These are phyloP conservation scores for Diaporthe sp. DNA, from an alignment of 2,329 filamentous ascomycete genomes.

Conservation along the genomic window DNA sequence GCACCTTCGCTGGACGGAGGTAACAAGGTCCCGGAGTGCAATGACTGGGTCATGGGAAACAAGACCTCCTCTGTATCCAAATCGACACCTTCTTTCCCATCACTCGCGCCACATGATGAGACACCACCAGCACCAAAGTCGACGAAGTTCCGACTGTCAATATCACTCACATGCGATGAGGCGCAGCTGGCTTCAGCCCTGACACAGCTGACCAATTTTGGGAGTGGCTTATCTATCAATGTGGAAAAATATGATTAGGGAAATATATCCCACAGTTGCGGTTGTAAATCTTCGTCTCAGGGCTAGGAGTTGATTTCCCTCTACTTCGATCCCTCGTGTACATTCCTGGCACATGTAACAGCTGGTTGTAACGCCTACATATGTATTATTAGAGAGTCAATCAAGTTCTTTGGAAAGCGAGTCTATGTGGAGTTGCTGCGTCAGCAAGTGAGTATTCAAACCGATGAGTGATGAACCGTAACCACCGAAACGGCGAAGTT, in stretches of 20 bases:
- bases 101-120: background rate
- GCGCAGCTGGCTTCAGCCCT: background rate
- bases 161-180: slow-evolving; percentile 11
- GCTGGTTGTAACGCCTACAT: background rate
- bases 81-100: slow-evolving; percentile 18
- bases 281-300: background rate
- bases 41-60: slow-evolving; percentile 11
- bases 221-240: slow-evolving; percentile 2
- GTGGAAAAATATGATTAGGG: background rate
- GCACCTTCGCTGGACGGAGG: background rate
- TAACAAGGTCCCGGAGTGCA: background rate
- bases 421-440: background rate
- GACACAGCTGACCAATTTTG: background rate
- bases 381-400: background rate
- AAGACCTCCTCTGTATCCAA: background rate
- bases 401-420: background rate
- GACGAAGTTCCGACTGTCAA: background rate
- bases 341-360: background rate
- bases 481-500: background rate
- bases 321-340: background rate
- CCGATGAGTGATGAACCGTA: background rate
- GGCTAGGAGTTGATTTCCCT: background rate
- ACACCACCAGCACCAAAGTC: slow-evolving; percentile 4
- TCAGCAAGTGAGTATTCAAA: background rate
- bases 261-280: background rate